A percentile compares a stretch with the other conserved stretches of the same genome.
Conservation (phyloP, 352 stramenopile species). For the Plasmopara viticola region DNA sequence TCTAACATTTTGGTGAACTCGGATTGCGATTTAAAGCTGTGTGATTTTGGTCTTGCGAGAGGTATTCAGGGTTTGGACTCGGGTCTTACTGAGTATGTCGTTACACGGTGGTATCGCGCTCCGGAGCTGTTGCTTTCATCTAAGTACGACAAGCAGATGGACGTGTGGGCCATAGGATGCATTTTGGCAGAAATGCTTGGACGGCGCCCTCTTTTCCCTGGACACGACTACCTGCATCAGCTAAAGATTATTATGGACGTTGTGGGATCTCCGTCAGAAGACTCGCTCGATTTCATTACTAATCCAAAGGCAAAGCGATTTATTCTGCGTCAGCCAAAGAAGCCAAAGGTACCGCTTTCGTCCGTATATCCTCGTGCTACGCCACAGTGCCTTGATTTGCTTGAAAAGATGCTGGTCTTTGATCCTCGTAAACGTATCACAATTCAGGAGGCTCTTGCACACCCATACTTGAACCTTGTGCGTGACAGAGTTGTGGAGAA, state of each 20-base stretch:
- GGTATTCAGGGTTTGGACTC: conserved; percentile 67
- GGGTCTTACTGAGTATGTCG: conserved; percentile 88
- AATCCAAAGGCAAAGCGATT: conserved; percentile 87
- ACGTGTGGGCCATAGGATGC: conserved; percentile 84
- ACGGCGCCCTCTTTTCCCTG: conserved; percentile 75
- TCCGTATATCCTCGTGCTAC: conserved; percentile 84
- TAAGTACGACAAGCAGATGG: conserved; percentile 86
- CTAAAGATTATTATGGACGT: conserved; percentile 90
- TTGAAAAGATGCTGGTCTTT: conserved; percentile 92
- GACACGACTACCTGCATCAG: conserved; percentile 83
- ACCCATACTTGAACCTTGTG: conserved; percentile 75
- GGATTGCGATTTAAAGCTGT: conserved; percentile 77
- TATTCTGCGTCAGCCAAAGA: conserved; percentile 83
- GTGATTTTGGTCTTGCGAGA: conserved; percentile 71
- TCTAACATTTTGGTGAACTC: conserved; percentile 79
- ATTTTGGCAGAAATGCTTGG: conserved; percentile 85
- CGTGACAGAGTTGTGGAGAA: conserved; percentile 68
- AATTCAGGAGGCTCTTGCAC: conserved; percentile 67
- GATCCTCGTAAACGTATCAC: conserved; percentile 85
- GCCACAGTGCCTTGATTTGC: conserved; percentile 79
- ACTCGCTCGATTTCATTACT: conserved; percentile 83
- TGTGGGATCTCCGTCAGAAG: conserved; percentile 70
- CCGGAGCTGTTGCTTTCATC: conserved; percentile 89
- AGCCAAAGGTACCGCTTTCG: conserved; percentile 72
- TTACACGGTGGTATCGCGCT: conserved; percentile 89